Evolutionary conservation across 1,139 yeast species (phyloP).

Genomic region (Pneumocystis sp.): DNA sequence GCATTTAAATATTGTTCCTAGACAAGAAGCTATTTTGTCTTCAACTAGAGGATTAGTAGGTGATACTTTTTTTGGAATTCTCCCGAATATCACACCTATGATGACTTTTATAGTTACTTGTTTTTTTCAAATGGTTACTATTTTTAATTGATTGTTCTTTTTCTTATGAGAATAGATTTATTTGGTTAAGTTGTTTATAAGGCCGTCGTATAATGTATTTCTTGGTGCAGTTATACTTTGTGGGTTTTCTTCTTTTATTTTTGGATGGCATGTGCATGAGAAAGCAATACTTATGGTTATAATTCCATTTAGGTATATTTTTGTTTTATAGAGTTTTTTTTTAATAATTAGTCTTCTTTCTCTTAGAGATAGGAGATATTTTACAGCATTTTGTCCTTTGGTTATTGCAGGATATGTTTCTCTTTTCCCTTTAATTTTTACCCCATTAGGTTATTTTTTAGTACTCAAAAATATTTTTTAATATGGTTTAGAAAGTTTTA

Average conservation of each 20-base stretch:
- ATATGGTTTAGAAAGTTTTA: constrained; percentile 40
- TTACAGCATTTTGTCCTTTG: constrained; percentile 41
- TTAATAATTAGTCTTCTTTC: constrained; percentile 34
- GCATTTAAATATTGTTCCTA: constrained; percentile 3
- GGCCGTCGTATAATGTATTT: constrained; percentile 58
- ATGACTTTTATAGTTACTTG: constrained; percentile 64
- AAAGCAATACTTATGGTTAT: constrained; percentile 81
- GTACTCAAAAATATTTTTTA: not conserved
- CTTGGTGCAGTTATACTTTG: constrained; percentile 75
- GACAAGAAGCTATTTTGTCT: constrained; percentile 12
- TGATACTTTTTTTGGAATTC: constrained; percentile 63
- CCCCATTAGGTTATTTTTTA: constrained; percentile 31
- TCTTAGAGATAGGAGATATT: constrained; percentile 51
- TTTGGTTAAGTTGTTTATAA: constrained; percentile 54
- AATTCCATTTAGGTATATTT: constrained; percentile 56
- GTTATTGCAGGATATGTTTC: constrained; percentile 77
- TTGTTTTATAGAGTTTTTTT: not conserved
- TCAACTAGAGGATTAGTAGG: constrained; percentile 86
- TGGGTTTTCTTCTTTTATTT: constrained; percentile 78
- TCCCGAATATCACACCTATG: constrained; percentile 68
- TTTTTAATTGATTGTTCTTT: not conserved
- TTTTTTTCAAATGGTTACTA: constrained; percentile 52
- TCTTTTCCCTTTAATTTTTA: constrained; percentile 71
- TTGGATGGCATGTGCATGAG: constrained; percentile 99
- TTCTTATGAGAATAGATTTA: constrained; percentile 28